Evolutionary conservation across 768 basidiomycete genomes (phyloP), one percentile per base, ranked within the genome.

Genomic region (Calvatia gigantea): DNA sequence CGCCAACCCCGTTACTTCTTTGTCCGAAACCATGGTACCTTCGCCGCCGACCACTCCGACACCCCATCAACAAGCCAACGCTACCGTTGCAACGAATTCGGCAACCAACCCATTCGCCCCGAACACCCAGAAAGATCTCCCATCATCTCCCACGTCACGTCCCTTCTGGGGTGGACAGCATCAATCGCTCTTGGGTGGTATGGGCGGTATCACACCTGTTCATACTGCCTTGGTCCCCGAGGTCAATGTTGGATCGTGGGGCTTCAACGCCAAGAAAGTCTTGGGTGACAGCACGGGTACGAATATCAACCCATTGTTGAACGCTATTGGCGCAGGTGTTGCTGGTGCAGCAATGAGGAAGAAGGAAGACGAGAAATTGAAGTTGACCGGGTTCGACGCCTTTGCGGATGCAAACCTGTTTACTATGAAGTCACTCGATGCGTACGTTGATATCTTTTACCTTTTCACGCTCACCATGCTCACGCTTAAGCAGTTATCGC

Each of bases 201-300:
- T 74, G 76, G n/a, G 71, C 75, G 89, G 90, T 1, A 77, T 88
- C 61, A 94, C 91, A 0, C 88, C 89, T 35, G 91, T 94, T 21
- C 92, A 95, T 66, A 84, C 90, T 2, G 83, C 91, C 0, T 78
- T 94, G 39, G 80, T 93, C 33, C 91, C 93, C 0, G 89, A 93
- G 60, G 72, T 84, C 51, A 63, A 51, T 14, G 51, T 52, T 27
- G 58, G 58, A 19, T 52, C 55, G 54, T 63, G 44, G 60, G 51
- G 38, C 19, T 23, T 45, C 35, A 45, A 19, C 25, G 46, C 35
- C 3, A 48, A 50, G 42, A 48, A 23, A n/a, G 38, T 37, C 17
- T 42, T 45, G 47, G 53, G 56, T 38, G 57, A 39, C 37, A 31
- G 61, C 64, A 28, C 61, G 61, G 53, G 65, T 57, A 60, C 66